phyloP scores from a whole-genome alignment of 352 stramenopile species.

The Lagenidium sp. region DNA sequence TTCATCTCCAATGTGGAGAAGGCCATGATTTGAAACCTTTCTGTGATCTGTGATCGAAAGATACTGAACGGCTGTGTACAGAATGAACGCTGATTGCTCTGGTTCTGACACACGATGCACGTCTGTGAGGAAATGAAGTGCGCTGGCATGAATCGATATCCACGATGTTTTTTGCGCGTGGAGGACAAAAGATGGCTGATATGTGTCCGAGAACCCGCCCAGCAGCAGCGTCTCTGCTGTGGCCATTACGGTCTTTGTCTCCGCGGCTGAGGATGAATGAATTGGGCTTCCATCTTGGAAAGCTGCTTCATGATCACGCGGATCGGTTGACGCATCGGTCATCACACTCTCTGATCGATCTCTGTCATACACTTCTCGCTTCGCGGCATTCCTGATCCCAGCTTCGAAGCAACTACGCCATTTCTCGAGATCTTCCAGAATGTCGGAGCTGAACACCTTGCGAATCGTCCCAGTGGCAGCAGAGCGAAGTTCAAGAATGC shows the following conservation, averaged over 20 bases:
- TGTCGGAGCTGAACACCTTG: conserved; percentile 62
- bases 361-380: conserved; percentile 5
- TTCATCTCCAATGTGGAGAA: conserved; percentile 77
- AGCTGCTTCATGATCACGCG: conserved; percentile 19
- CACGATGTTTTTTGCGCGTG: conserved; percentile 45
- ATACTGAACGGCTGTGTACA: conserved; percentile 52
- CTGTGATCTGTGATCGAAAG: conserved; percentile 62
- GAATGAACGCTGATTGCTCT: conserved; percentile 42
- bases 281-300: not conserved
- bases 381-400: conserved; percentile 30
- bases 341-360: conserved; percentile 5
- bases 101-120: conserved; percentile 59
- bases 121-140: conserved; percentile 48
- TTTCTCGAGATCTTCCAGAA: conserved; percentile 44
- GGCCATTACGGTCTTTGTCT: conserved; percentile 9
- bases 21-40: conserved; percentile 53
- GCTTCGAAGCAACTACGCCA: conserved; percentile 68
- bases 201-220: conserved; percentile 67
- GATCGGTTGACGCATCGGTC: conserved; percentile 14
- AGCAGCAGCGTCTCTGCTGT: conserved; percentile 41
- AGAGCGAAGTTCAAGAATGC: conserved; percentile 56
- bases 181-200: conserved; percentile 31
- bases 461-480: conserved; percentile 23
- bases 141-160: conserved; percentile 66
- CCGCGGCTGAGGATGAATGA: conserved; percentile 2